Conservation (phyloP, 2,329 filamentous ascomycete genomes). For the Fusarium equiseti region DNA sequence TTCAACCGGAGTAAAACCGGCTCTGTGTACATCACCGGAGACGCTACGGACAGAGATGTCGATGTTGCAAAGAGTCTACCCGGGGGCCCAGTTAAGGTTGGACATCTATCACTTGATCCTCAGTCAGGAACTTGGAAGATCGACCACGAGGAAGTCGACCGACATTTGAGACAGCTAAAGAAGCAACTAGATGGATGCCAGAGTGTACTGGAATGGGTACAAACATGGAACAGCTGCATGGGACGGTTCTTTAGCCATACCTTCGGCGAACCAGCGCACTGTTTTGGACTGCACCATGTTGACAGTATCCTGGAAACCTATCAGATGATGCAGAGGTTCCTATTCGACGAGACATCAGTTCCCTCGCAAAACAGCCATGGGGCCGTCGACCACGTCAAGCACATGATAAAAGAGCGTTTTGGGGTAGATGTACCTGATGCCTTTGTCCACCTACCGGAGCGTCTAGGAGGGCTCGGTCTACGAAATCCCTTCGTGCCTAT, state of each 20-base stretch:
- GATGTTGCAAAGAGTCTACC: background rate
- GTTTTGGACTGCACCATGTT: background rate
- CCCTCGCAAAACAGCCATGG: background rate
- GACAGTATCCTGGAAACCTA: conserved; percentile 4
- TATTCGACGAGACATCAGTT: background rate
- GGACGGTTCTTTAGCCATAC: conserved; percentile 1
- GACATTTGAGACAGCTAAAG: background rate
- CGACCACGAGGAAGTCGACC: background rate
- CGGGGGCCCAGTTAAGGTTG: background rate
- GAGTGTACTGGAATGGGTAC: background rate
- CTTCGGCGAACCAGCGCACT: conserved; percentile 7
- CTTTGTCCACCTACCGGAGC: background rate
- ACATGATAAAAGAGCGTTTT: background rate
- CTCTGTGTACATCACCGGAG: background rate
- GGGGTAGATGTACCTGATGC: background rate
- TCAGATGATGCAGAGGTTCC: background rate
- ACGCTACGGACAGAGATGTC: accelerated
- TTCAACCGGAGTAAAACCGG: background rate
- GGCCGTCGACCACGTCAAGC: background rate
- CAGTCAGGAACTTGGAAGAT: background rate
- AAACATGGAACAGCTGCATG: conserved; percentile 11
- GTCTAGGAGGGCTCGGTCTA: background rate
- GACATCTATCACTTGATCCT: background rate
- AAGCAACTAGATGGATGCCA: background rate
- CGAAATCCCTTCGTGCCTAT: background rate